phyloP scores from a whole-genome alignment of 2,329 filamentous ascomycete genomes.

The Verticillium albo-atrum region DNA sequence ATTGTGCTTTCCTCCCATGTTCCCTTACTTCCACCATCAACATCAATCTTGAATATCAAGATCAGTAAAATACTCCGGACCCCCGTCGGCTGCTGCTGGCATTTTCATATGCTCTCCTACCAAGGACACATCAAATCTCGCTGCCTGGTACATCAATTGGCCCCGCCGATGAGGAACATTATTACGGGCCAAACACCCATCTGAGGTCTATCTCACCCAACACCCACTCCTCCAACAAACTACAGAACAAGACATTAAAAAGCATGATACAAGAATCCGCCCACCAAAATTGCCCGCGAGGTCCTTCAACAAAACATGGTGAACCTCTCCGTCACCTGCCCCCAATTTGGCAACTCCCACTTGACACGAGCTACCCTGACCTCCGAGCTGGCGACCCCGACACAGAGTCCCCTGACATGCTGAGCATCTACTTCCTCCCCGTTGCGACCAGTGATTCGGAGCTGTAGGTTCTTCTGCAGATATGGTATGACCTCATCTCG shows the following conservation, averaged over 20 bases:
- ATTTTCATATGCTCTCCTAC: too few relatives aligned
- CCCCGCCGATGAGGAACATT: too few relatives aligned
- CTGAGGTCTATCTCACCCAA: not conserved
- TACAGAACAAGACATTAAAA: not conserved
- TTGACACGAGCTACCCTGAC: conserved; percentile 27
- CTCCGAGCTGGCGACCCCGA: conserved; percentile 31
- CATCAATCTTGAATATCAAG: too few relatives aligned
- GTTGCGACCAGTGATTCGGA: conserved; percentile 23
- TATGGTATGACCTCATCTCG: conserved; percentile 32
- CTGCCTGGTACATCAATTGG: too few relatives aligned
- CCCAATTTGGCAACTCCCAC: conserved; percentile 33
- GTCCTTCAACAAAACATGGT: not conserved
- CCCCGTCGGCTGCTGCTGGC: too few relatives aligned
- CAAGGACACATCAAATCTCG: too few relatives aligned
- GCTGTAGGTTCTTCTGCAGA: conserved; percentile 31
- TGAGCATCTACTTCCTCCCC: conserved; percentile 18
- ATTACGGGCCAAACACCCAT: not conserved
- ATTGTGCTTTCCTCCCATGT: not conserved
- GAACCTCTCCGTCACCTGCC: conserved; percentile 14
- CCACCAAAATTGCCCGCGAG: not conserved
- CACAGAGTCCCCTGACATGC: conserved; percentile 25
- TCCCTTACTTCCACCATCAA: not conserved
- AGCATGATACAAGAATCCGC: not conserved
- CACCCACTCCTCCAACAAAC: not conserved
- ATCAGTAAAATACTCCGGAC: too few relatives aligned